Conservation (phyloP, 192 early-diverging fungal species). For the Backusella parvicylindrica region DNA sequence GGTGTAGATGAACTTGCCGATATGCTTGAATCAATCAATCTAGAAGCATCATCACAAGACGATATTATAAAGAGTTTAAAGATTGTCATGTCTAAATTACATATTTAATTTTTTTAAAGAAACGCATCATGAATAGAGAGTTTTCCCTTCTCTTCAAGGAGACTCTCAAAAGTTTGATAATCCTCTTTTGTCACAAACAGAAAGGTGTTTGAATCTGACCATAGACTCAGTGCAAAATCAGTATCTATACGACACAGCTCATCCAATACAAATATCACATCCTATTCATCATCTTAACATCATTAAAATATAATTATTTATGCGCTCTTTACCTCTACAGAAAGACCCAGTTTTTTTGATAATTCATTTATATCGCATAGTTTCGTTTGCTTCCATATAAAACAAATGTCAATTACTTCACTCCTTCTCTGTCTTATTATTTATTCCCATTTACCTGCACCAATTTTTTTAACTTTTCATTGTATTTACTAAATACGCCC, state of each 20-base stretch:
- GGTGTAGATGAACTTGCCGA: background rate
- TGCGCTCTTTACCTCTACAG: background rate
- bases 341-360: background rate
- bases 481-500: conserved; percentile 14
- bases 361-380: conserved; percentile 2
- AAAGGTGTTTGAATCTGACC: conserved; percentile 1
- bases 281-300: background rate
- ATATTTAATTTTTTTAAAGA: background rate
- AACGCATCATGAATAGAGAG: conserved; percentile 1
- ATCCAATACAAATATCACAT: conserved; percentile 11
- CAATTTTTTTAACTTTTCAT: background rate
- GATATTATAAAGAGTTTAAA: background rate
- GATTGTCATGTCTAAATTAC: background rate
- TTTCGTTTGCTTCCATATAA: conserved; percentile 2
- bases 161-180: background rate
- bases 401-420: too few species aligned
- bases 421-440: background rate
- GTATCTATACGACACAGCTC: background rate
- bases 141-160: conserved; percentile 7
- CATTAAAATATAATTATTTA: background rate
- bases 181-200: conserved; percentile 16
- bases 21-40: background rate
- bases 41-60: background rate
- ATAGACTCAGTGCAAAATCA: conserved; percentile 9
- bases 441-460: background rate